Base-by-base conservation (phyloP, 768 basidiomycete genomes). In the Leccinum uliginosum region DNA sequence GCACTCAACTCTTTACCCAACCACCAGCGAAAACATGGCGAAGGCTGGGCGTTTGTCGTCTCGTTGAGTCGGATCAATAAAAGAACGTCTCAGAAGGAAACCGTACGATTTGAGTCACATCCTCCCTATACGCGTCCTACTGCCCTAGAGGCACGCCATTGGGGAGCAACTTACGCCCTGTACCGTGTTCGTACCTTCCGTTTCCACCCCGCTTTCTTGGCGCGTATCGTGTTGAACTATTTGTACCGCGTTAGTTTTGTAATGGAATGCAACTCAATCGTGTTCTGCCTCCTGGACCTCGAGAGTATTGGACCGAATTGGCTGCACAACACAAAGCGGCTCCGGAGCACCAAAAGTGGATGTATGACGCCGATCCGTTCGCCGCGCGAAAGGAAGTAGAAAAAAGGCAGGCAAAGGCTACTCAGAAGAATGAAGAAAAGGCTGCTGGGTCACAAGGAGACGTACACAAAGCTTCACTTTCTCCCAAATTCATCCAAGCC, bases 311-410 rank as follows among this genome's bases (percentile, higher is more conserved):
- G 94, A 81, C 82, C 51, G 78, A 84, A 62, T 74, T 97, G 2
- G 83, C 83, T 8, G 72, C 71, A 3, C 87, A 92, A 65, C 91
- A 92, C 62, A 87, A 85, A 61, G 70, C 70, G 17, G 77, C 79
- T 3, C 84, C 86, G 1, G 79, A 83, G 3, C 89, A 93, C 68
- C 79, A 83, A 67, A 80, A 79, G 51, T 95, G 93, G 93, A 88
- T 91, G 83, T 96, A 89, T 63, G 80, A 83, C n/a, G 75, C 85
- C 6, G 92, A 96, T 75, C 93, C 93, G 2, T 96, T 94, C 65
- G 79, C 81, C 17, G 90, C 91, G 6, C 79, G 78, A 56, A 83
- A 82, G 60, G 76, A 79, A 54, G 87, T 91, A 2, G 80, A 84
- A 14, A 80, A 83, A 45, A 77, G 89, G 34, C 89, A 91, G 67